Percentiles rank a stretch among this genome's conserved stretches.
Conservation (phyloP, 768 basidiomycete genomes). For the Hygrophorus russula region DNA sequence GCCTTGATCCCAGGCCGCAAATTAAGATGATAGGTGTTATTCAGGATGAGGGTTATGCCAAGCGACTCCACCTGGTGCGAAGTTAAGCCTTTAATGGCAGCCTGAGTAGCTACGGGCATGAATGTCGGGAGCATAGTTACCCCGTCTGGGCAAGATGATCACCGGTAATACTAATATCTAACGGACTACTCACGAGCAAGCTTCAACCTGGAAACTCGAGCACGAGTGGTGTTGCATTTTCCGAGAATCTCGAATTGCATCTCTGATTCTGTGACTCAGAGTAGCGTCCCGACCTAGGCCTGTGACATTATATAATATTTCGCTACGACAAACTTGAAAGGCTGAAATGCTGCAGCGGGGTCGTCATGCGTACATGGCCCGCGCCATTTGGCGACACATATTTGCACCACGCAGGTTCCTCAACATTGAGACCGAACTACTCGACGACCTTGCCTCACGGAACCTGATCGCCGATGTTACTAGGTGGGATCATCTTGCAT, state of each 20-base stretch:
- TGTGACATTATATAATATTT: no score
- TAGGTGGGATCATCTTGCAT: conserved; percentile 15
- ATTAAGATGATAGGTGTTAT: conserved; percentile 86
- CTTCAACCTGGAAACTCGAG: conserved; percentile 78
- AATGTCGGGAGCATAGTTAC: conserved; percentile 79
- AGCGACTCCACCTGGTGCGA: conserved; percentile 74
- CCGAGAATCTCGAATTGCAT: conserved; percentile 84
- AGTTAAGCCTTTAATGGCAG: conserved; percentile 86
- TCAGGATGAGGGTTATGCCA: conserved; percentile 74
- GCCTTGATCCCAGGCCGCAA: conserved; percentile 74
- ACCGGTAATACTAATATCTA: conserved; percentile 1
- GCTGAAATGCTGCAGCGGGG: neutral
- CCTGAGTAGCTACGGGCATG: conserved; percentile 92
- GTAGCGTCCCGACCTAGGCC: no score
- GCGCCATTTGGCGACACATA: neutral
- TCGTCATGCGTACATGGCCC: neutral
- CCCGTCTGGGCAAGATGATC: conserved; percentile 44
- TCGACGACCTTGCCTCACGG: conserved; percentile 32
- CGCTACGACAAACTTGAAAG: no score
- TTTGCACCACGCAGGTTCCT: neutral
- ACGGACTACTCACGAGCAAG: conserved; percentile 50
- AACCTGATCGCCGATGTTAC: conserved; percentile 41
- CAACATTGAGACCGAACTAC: conserved; percentile 10
- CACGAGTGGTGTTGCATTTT: conserved; percentile 69
- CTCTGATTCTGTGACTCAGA: no score